These are phyloP conservation scores for Raffaelea albimanens DNA, from an alignment of 2,329 filamentous ascomycete genomes.

Conservation along the genomic window DNA sequence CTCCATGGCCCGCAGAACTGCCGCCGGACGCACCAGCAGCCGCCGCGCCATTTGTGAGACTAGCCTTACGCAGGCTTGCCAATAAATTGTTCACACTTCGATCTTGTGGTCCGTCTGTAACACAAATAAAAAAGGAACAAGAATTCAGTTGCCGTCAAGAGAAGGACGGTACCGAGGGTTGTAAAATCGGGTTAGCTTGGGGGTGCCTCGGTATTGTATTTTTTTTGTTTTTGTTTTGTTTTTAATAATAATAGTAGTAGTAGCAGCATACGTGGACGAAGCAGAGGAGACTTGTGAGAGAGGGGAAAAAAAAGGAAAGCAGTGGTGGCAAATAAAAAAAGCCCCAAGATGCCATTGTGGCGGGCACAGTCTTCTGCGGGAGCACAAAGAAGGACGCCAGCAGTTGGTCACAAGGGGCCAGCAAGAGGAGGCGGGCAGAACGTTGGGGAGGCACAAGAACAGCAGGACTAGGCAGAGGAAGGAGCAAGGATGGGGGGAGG, in stretches of 20 bases:
- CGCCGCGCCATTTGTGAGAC: constrained; percentile 16
- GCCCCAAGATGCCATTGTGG: no score
- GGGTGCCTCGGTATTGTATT: no score
- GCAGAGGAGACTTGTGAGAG: no score
- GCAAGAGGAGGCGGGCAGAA: constrained; percentile 1
- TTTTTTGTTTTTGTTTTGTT: no score
- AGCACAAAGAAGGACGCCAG: no score
- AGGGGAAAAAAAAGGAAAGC: no score
- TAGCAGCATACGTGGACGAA: no score
- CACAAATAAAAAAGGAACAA: background rate
- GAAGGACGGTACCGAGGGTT: background rate
- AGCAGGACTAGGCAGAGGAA: background rate
- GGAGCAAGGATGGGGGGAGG: background rate
- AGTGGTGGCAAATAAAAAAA: no score
- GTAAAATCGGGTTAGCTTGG: background rate
- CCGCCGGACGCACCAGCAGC: background rate
- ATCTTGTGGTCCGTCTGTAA: constrained; percentile 11
- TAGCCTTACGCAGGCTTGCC: constrained; percentile 42
- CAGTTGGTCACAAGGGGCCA: background rate
- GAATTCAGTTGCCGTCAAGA: no score
- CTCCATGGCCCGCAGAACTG: background rate
- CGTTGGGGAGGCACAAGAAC: constrained; percentile 3
- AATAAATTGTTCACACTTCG: constrained; percentile 52
- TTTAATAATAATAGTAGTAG: no score
- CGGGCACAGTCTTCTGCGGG: no score